Conservation (phyloP, 164 flowering plant genomes). For the Vitis amurensis region DNA sequence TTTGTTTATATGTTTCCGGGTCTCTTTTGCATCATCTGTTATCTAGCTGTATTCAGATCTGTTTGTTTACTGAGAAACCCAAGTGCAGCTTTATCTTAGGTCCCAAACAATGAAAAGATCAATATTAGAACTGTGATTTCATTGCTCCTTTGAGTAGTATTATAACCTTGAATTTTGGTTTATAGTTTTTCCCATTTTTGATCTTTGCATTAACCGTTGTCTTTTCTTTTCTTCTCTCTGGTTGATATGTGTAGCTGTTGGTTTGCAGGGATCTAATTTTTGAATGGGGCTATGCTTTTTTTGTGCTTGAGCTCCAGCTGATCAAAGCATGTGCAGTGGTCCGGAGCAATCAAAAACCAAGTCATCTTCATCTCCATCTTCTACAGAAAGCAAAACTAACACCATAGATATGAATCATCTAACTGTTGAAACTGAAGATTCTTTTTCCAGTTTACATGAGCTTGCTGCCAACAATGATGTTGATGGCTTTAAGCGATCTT, state of each 20-base stretch:
- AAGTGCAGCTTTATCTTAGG: no score
- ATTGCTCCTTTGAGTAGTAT: not conserved
- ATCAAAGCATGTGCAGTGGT: slow-evolving; percentile 34
- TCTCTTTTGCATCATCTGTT: no score
- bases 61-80: no score
- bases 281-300: not conserved
- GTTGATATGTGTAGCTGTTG: not conserved
- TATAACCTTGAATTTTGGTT: not conserved
- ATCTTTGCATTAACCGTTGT: no score
- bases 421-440: slow-evolving; percentile 28
- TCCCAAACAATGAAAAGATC: no score
- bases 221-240: not conserved
- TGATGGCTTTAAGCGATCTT: slow-evolving; percentile 25
- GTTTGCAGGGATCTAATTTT: not conserved
- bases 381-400: slow-evolving; percentile 8
- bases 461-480: slow-evolving; percentile 49
- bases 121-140: not conserved
- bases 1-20: no score
- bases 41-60: no score
- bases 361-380: not conserved
- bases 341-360: slow-evolving; percentile 18
- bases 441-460: slow-evolving; percentile 41
- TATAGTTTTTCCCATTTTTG: not conserved
- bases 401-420: slow-evolving; percentile 20
- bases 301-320: slow-evolving; percentile 3